Percentiles rank a stretch among this genome's conserved stretches.
Evolutionary conservation across 306 rosid genomes (phyloP).

Genomic region (Calophaca sinica): DNA sequence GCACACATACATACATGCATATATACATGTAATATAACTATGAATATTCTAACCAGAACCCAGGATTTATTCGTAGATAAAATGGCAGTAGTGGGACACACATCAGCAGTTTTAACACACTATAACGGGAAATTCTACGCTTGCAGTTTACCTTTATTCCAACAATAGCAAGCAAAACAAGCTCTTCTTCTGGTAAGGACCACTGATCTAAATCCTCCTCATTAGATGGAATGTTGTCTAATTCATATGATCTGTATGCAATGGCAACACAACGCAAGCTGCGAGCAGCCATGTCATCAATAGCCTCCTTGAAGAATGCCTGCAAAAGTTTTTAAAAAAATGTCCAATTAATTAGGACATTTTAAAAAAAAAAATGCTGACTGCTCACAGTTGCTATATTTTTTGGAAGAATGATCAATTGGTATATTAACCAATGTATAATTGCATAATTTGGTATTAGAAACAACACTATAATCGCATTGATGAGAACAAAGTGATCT

Average conservation of each 20-base stretch:
- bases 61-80: background rate
- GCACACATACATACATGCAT: background rate
- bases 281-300: conserved; percentile 86
- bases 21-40: background rate
- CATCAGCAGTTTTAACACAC: conserved; percentile 24
- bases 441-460: conserved; percentile 26
- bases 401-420: no score
- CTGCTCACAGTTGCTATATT: conserved; percentile 5
- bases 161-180: conserved; percentile 87
- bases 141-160: conserved; percentile 85
- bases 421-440: background rate
- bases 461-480: conserved; percentile 37
- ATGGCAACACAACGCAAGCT: conserved; percentile 96
- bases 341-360: conserved; percentile 22
- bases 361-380: conserved; percentile 21
- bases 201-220: conserved; percentile 74
- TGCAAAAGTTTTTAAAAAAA: conserved; percentile 44
- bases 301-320: conserved; percentile 70
- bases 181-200: conserved; percentile 85
- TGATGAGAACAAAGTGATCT: conserved; percentile 25
- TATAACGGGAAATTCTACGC: conserved; percentile 29
- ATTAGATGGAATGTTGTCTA: conserved; percentile 69
- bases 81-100: conserved; percentile 21
- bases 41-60: background rate
- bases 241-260: conserved; percentile 81